Percentiles rank a stretch among this genome's conserved stretches.
Conservation (phyloP, 768 basidiomycete genomes). For the Brasilioporus rufonigricans region DNA sequence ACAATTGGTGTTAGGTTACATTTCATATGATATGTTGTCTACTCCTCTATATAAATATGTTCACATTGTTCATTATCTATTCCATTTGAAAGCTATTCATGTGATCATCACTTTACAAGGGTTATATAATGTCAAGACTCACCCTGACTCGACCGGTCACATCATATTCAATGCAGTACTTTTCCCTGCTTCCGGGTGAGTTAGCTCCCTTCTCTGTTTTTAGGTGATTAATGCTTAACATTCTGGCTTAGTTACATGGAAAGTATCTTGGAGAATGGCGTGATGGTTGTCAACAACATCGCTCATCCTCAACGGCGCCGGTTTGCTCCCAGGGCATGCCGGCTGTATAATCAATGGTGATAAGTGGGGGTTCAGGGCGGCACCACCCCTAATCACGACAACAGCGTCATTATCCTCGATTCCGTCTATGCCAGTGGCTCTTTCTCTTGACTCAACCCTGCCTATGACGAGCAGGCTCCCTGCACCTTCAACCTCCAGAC, state of each 20-base stretch:
- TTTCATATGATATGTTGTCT: no score
- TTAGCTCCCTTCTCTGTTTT: conserved; percentile 13
- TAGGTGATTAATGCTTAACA: background rate
- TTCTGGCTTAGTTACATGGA: conserved; percentile 21
- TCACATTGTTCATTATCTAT: no score
- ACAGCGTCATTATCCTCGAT: conserved; percentile 25
- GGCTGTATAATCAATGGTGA: conserved; percentile 29
- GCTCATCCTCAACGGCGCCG: conserved; percentile 22
- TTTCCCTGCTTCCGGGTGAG: conserved; percentile 45
- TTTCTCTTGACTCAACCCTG: conserved; percentile 27
- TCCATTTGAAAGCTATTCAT: no score
- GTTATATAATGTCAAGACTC: conserved; percentile 30
- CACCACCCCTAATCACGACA: conserved; percentile 21
- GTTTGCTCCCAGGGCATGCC: conserved; percentile 17
- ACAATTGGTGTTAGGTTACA: no score
- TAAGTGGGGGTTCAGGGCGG: conserved; percentile 30
- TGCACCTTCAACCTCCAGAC: conserved; percentile 23
- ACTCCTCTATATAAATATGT: no score
- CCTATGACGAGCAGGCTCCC: conserved; percentile 21
- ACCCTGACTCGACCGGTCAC: conserved; percentile 42
- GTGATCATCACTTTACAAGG: no score
- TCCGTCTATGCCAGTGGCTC: conserved; percentile 30
- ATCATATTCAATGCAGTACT: conserved; percentile 44
- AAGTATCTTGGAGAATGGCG: conserved; percentile 34
- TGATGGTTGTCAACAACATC: conserved; percentile 30